A percentile compares a stretch with the other conserved stretches of the same genome.
Evolutionary conservation across 163 green algal genomes (phyloP).

Genomic region (Chlamydomonas reinhardtii): DNA sequence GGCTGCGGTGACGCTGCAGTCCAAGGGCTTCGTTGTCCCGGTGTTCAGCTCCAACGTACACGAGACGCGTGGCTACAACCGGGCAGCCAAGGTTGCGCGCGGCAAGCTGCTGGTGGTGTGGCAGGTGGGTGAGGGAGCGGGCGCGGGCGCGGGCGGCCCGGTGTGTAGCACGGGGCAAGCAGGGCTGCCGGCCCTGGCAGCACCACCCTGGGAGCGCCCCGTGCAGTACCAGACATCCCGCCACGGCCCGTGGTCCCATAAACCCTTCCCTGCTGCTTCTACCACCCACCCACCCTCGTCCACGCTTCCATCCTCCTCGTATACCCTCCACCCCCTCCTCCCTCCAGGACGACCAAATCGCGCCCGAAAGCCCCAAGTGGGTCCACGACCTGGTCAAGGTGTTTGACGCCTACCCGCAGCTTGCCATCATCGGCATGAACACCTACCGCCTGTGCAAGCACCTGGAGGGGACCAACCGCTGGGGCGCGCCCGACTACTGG

Average conservation of each 20-base stretch:
- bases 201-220: too few species aligned
- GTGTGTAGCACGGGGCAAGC: too few species aligned
- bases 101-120: constrained; percentile 37
- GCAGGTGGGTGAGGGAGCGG: constrained; percentile 28
- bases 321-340: neutral
- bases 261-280: too few species aligned
- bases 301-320: neutral
- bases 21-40: constrained; percentile 37
- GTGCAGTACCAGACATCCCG: too few species aligned
- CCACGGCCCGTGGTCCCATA: too few species aligned
- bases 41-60: constrained; percentile 52
- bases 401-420: constrained; percentile 10
- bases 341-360: constrained; percentile 46
- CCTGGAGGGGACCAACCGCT: neutral
- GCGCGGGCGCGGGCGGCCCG: too few species aligned
- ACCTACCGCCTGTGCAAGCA: constrained; percentile 28
- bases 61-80: constrained; percentile 52
- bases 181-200: too few species aligned
- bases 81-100: constrained; percentile 1
- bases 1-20: neutral
- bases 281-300: too few species aligned
- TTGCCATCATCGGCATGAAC: constrained; percentile 40
- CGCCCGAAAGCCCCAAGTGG: constrained; percentile 4
- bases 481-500: neutral
- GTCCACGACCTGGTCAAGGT: neutral